Evolutionary conservation across 768 basidiomycete species (phyloP).

Genomic region (Suillus americanus): DNA sequence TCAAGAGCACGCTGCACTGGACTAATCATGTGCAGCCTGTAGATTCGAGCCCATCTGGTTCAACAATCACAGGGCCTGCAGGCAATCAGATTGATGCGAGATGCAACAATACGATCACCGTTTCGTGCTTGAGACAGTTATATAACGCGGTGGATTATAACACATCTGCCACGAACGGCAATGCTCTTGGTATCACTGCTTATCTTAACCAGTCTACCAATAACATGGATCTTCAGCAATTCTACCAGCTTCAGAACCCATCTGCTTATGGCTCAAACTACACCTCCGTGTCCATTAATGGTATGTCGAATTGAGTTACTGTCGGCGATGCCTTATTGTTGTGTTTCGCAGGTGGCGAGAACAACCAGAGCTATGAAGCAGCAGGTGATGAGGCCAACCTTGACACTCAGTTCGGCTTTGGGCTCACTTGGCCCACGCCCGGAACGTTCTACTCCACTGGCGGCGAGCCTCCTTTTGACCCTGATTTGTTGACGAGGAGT

Average conservation of each 20-base stretch:
- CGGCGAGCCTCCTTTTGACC: constrained; percentile 58
- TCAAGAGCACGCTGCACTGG: constrained; percentile 42
- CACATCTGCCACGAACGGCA: constrained; percentile 41
- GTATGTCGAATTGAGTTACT: constrained; percentile 30
- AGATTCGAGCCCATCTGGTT: constrained; percentile 9
- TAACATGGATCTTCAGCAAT: constrained; percentile 47
- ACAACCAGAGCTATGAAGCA: constrained; percentile 50
- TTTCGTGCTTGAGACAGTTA: constrained; percentile 52
- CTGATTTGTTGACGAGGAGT: constrained; percentile 40
- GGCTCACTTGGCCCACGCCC: constrained; percentile 61
- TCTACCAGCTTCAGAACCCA: constrained; percentile 49
- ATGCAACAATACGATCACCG: constrained; percentile 51
- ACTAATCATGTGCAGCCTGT: constrained; percentile 11
- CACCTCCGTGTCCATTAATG: constrained; percentile 53
- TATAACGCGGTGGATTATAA: constrained; percentile 52
- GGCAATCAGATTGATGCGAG: constrained; percentile 44
- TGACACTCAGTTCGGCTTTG: constrained; percentile 68
- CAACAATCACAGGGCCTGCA: constrained; percentile 27
- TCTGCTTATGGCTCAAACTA: constrained; percentile 51
- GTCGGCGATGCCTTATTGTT: constrained; percentile 11
- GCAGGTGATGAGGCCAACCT: constrained; percentile 68
- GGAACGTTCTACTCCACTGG: constrained; percentile 61
- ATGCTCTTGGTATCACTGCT: constrained; percentile 54
- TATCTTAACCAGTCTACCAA: constrained; percentile 58
- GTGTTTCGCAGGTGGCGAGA: constrained; percentile 48